Evolutionary conservation across 306 rosid species (phyloP).

Genomic region (Dryas alaskensis): DNA sequence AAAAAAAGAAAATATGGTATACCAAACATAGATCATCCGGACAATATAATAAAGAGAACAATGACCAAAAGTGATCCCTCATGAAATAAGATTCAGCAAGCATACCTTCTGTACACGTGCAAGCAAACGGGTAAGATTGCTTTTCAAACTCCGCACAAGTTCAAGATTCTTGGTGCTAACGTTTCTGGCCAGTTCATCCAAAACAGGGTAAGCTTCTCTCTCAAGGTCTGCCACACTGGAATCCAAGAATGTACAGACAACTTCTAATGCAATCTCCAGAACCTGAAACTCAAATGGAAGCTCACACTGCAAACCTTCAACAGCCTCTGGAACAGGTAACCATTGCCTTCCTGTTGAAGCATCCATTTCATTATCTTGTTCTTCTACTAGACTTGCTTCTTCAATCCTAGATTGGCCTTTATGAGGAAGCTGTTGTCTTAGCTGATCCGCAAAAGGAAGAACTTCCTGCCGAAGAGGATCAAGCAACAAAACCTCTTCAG

Average conservation of each 20-base stretch:
- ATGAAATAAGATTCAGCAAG: not conserved
- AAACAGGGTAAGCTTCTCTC: slow-evolving; percentile 83
- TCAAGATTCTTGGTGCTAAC: slow-evolving; percentile 98
- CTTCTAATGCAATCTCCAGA: slow-evolving; percentile 91
- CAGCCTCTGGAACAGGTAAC: slow-evolving; percentile 56
- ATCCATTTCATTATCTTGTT: slow-evolving; percentile 55
- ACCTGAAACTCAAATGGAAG: slow-evolving; percentile 97
- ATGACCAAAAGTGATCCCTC: not conserved
- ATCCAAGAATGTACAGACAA: slow-evolving; percentile 76
- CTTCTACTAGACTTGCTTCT: slow-evolving; percentile 40
- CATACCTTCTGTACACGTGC: slow-evolving; percentile 94
- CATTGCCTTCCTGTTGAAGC: slow-evolving; percentile 48
- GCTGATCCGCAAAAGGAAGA: slow-evolving; percentile 92
- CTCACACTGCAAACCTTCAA: slow-evolving; percentile 70
- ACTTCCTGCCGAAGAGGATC: slow-evolving; percentile 85
- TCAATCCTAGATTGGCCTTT: slow-evolving; percentile 21
- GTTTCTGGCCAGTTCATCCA: slow-evolving; percentile 92
- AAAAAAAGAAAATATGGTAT: not conserved
- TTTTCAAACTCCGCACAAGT: slow-evolving; percentile 89
- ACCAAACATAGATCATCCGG: not conserved
- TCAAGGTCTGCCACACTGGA: slow-evolving; percentile 85
- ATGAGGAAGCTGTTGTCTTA: slow-evolving; percentile 67
- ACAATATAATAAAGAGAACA: slow-evolving; percentile 16
- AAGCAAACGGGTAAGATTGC: slow-evolving; percentile 88
- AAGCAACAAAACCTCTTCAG: slow-evolving; percentile 83